Percentiles rank a stretch among this genome's conserved stretches.
These are phyloP conservation scores for Raffaelea deltoideospora DNA, from an alignment of 2,329 filamentous ascomycete species.

Conservation along the genomic window DNA sequence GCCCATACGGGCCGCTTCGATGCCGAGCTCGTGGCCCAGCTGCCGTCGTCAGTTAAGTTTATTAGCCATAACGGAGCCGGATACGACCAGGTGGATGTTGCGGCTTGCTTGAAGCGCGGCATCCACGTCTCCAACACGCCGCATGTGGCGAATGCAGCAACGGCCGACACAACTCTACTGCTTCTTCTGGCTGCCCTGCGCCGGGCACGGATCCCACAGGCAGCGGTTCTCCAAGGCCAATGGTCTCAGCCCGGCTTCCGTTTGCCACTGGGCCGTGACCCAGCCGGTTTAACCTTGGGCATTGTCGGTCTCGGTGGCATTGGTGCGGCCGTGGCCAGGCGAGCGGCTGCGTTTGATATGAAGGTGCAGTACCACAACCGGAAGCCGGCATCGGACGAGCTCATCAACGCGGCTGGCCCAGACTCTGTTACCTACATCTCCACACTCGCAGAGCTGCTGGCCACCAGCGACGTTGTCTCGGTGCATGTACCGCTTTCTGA, in stretches of 20 bases:
- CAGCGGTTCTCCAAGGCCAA: constrained; percentile 45
- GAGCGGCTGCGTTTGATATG: constrained; percentile 42
- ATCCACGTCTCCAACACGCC: constrained; percentile 69
- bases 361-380: constrained; percentile 38
- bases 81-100: constrained; percentile 68
- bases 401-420: too few relatives aligned
- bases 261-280: constrained; percentile 57
- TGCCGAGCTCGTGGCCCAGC: constrained; percentile 45
- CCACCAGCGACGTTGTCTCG: constrained; percentile 30
- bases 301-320: constrained; percentile 46
- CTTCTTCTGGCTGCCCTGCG: constrained; percentile 67
- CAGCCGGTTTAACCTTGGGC: constrained; percentile 35
- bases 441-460: constrained; percentile 25
- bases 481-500: constrained; percentile 29
- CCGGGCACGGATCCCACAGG: constrained; percentile 54
- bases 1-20: constrained; percentile 55
- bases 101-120: constrained; percentile 50
- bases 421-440: too few relatives aligned
- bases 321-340: constrained; percentile 36
- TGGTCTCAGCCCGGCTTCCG: constrained; percentile 41
- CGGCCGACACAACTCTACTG: constrained; percentile 68
- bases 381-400: too few relatives aligned
- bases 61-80: constrained; percentile 58
- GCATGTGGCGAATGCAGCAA: constrained; percentile 68
- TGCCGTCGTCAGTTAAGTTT: constrained; percentile 39